Percentiles rank a stretch among this genome's conserved stretches.
These are phyloP conservation scores for Boletellus deceptivus DNA, from an alignment of 1,284 basidiomycete genomes.

Conservation along the genomic window DNA sequence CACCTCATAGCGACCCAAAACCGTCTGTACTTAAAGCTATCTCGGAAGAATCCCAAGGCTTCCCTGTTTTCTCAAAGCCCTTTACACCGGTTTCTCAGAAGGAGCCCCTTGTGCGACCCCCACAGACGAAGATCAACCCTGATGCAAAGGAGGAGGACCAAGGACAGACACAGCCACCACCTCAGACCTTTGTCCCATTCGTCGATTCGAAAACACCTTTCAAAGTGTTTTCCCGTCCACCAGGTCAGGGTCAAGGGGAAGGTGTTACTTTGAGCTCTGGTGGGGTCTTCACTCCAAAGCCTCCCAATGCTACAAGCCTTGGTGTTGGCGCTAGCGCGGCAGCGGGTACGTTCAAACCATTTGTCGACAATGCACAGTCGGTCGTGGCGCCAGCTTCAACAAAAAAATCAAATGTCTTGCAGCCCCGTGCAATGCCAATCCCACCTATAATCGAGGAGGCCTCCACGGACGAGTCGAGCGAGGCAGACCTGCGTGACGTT, in stretches of 20 bases:
- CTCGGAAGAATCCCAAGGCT: conserved; percentile 31
- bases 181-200: conserved; percentile 49
- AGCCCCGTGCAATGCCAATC: conserved; percentile 21
- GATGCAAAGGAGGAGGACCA: conserved; percentile 18
- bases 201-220: conserved; percentile 57
- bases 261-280: conserved; percentile 25
- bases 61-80: conserved; percentile 55
- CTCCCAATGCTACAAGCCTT: conserved; percentile 21
- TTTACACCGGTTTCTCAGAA: conserved; percentile 56
- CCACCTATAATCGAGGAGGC: conserved; percentile 26
- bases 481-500: conserved; percentile 22
- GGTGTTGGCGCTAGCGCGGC: conserved; percentile 6
- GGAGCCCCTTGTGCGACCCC: conserved; percentile 30
- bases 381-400: conserved; percentile 28
- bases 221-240: conserved; percentile 71
- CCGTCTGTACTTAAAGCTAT: conserved; percentile 33
- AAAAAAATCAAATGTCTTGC: conserved; percentile 23
- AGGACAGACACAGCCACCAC: conserved; percentile 14
- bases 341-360: conserved; percentile 42
- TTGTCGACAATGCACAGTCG: conserved; percentile 39
- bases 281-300: conserved; percentile 44
- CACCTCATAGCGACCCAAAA: conserved; percentile 20
- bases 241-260: conserved; percentile 37
- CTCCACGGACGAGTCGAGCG: conserved; percentile 35
- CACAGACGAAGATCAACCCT: conserved; percentile 23